A percentile compares a stretch with the other conserved stretches of the same genome.
Evolutionary conservation across 1,139 yeast species (phyloP).

Genomic region (Hemisphaericaspora xylofermentans): DNA sequence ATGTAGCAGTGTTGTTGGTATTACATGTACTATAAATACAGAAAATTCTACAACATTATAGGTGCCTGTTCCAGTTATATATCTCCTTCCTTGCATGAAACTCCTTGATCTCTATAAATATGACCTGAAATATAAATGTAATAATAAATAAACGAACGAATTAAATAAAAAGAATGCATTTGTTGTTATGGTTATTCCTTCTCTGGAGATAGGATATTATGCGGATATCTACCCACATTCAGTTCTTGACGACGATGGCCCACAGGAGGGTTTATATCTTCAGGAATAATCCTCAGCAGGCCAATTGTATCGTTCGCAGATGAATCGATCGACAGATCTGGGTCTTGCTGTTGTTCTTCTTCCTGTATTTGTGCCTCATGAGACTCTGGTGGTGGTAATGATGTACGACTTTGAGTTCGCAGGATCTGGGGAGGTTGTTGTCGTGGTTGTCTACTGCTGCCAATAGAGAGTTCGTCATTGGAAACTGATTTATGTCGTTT

Average conservation of each 20-base stretch:
- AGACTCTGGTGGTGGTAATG: conserved; percentile 3
- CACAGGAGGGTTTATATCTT: conserved; percentile 14
- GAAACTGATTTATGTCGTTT: conserved; percentile 22
- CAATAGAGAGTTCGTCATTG: not conserved
- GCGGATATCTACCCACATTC: conserved; percentile 21
- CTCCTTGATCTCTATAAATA: not conserved
- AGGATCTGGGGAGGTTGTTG: conserved; percentile 3
- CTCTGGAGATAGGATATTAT: conserved; percentile 18
- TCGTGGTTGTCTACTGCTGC: too few species aligned
- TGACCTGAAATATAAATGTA: not conserved
- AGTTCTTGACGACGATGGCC: conserved; percentile 15
- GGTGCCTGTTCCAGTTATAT: too few species aligned
- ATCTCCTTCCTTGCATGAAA: not conserved
- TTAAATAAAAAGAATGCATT: not conserved
- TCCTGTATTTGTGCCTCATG: conserved; percentile 1
- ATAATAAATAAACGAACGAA: conserved; percentile 1
- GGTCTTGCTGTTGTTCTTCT: conserved; percentile 11
- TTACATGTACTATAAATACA: too few species aligned
- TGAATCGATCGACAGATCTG: conserved; percentile 20
- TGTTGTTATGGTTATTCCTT: not conserved
- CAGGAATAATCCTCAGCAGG: conserved; percentile 11
- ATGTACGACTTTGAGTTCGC: conserved; percentile 4
- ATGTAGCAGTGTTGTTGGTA: too few species aligned
- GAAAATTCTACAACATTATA: not conserved
- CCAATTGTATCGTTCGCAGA: conserved; percentile 7